Base-by-base conservation (phyloP, 2,329 filamentous ascomycete genomes). In the Cladophialophora chaetospira region DNA sequence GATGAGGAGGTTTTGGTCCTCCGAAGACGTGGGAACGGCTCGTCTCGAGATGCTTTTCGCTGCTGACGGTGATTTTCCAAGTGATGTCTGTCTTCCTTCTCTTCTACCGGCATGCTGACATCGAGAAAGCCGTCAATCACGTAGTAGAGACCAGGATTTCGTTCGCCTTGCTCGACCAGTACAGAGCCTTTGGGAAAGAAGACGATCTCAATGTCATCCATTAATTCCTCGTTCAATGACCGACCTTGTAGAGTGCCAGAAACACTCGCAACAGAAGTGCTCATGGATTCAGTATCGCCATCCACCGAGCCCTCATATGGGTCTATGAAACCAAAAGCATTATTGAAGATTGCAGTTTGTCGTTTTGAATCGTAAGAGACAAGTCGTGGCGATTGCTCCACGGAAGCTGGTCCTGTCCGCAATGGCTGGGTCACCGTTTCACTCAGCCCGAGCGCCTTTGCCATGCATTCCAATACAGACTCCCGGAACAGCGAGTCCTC, bases 101-200 rank as follows among this genome's bases (percentile, higher is more conserved):
- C 85, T 36, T 87, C 84, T 0, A 84, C 77, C 1, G 89, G 86
- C n/a, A 95, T 87, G 60, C 91, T 91, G 40, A 97, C 92, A 67
- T 99, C 94, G 31, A 99, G 77, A 67, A 99, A 99, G 0, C 94
- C 94, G 70, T 99, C 94, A 47, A 99, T 88, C 2, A 99, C 93
- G 72, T 99, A 99, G 75, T 99, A 99, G 0, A 99, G 72, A 0
- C 94, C 94, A 0, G 94, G 94, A 65, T 95, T 96, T n/a, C 94
- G 84, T 71, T 99, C 94, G 8, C 94, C 93, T 74, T 97, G 92
- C 68, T 99, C 94, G 0, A 99, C 92, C 13, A 99, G 80, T 0
- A 99, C 88, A 1, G 94, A 93, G 2, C 89, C 92, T 71, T 97
- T 90, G 0, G 92, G 93, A 64, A 99, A 99, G 75, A 89, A 97